Conservation (phyloP, 2,329 filamentous ascomycete genomes). For the Calonectria hawksworthii region DNA sequence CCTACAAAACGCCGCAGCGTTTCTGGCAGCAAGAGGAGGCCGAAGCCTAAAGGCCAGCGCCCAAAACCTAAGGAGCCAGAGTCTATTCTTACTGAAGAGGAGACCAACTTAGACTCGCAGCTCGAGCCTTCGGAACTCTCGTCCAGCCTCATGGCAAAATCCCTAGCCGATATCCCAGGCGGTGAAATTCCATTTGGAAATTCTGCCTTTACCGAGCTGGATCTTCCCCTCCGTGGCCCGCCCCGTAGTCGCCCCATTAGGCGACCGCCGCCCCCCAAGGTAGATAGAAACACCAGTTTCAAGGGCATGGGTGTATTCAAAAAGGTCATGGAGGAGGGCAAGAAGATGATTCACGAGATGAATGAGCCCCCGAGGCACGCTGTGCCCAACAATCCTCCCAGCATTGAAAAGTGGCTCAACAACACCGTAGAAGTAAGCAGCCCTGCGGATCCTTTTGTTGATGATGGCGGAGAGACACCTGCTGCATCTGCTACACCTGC, state of each 20-base stretch:
- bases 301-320: slow-evolving; percentile 73
- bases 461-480: slow-evolving; percentile 48
- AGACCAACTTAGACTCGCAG: slow-evolving; percentile 43
- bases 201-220: slow-evolving; percentile 76
- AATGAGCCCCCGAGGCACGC: slow-evolving; percentile 68
- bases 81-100: slow-evolving; percentile 49
- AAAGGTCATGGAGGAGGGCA: slow-evolving; percentile 74
- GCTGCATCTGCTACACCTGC: slow-evolving; percentile 17
- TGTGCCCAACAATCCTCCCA: slow-evolving; percentile 69
- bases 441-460: slow-evolving; percentile 75
- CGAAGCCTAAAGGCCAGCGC: slow-evolving; percentile 43
- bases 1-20: slow-evolving; percentile 54
- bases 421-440: slow-evolving; percentile 68
- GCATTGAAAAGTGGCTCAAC: slow-evolving; percentile 76
- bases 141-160: slow-evolving; percentile 61
- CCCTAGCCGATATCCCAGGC: slow-evolving; percentile 66
- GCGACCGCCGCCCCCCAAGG: slow-evolving; percentile 52
- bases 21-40: slow-evolving; percentile 44
- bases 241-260: slow-evolving; percentile 55
- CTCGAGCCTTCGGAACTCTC: slow-evolving; percentile 50
- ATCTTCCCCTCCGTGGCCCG: slow-evolving; percentile 65
- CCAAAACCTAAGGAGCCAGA: slow-evolving; percentile 45
- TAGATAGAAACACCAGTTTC: slow-evolving; percentile 69
- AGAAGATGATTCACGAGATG: slow-evolving; percentile 74
- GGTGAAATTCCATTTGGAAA: slow-evolving; percentile 74